Evolutionary conservation across 1,284 basidiomycete species (phyloP).

Genomic region (Rhodofomes roseus): DNA sequence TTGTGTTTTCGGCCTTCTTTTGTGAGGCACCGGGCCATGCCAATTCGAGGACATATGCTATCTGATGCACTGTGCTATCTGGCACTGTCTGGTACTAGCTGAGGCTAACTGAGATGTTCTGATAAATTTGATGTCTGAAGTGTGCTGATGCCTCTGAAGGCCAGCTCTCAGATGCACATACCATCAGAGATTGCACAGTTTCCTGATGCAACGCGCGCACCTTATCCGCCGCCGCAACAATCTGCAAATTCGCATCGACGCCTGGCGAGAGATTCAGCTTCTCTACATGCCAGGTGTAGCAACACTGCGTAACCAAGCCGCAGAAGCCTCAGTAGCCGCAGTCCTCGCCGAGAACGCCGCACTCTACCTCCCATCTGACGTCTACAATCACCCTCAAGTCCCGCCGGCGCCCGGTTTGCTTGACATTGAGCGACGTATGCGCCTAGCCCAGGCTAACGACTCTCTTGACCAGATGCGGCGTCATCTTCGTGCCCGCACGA

Average conservation of each 20-base stretch:
- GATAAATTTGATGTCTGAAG: no score
- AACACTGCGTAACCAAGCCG: neutral
- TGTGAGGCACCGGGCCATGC: no score
- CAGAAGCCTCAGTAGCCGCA: neutral
- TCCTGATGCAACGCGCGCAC: neutral
- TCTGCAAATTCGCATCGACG: neutral
- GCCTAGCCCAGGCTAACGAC: slow-evolving; percentile 4
- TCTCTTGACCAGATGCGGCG: slow-evolving; percentile 23
- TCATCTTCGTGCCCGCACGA: neutral
- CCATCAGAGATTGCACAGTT: no score
- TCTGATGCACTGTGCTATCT: no score
- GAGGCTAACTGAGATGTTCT: no score
- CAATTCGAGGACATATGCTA: no score
- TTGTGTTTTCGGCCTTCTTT: no score
- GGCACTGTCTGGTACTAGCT: no score
- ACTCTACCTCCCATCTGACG: neutral
- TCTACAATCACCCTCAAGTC: neutral
- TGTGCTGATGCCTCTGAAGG: no score
- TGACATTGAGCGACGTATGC: slow-evolving; percentile 24
- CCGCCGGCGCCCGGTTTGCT: neutral
- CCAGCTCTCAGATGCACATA: no score
- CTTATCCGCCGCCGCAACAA: neutral
- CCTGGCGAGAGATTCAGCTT: neutral
- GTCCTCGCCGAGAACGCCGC: neutral
- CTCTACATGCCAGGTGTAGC: neutral